Conservation (phyloP, 768 basidiomycete species). For the Russula lepida region DNA sequence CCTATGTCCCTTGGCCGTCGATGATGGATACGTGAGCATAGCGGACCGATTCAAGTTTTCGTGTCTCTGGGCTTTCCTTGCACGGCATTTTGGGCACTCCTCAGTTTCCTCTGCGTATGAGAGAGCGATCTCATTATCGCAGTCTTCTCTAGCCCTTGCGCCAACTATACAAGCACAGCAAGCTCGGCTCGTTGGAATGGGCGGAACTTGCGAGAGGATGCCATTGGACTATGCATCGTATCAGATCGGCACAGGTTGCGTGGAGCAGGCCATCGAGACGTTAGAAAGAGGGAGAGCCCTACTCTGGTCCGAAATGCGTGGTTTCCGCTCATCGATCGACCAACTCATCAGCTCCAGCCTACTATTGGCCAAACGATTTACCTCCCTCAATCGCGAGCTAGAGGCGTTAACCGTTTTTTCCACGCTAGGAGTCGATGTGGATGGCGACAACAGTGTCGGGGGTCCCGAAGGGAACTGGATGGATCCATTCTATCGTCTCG, state of each 20-base stretch:
- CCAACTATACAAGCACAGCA: not conserved
- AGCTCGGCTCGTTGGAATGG: not conserved
- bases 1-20: not conserved
- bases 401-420: not conserved
- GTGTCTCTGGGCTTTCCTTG: not conserved
- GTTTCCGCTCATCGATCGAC: not conserved
- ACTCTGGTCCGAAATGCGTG: not conserved
- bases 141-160: not conserved
- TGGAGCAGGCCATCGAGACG: conserved; percentile 1
- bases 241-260: not conserved
- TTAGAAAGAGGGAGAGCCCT: not conserved
- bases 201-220: not conserved
- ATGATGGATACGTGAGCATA: not conserved
- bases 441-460: not conserved
- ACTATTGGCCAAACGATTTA: not conserved
- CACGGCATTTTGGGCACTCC: not conserved
- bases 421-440: not conserved
- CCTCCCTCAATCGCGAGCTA: not conserved
- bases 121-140: not conserved
- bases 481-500: not conserved
- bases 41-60: not conserved
- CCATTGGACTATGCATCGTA: not conserved
- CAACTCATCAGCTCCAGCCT: not conserved
- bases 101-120: not conserved
- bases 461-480: not conserved